Percentiles rank a stretch among this genome's conserved stretches.
These are phyloP conservation scores for Paraphaeosphaeria sporulosa DNA, from an alignment of 2,329 filamentous ascomycete species.

Conservation along the genomic window DNA sequence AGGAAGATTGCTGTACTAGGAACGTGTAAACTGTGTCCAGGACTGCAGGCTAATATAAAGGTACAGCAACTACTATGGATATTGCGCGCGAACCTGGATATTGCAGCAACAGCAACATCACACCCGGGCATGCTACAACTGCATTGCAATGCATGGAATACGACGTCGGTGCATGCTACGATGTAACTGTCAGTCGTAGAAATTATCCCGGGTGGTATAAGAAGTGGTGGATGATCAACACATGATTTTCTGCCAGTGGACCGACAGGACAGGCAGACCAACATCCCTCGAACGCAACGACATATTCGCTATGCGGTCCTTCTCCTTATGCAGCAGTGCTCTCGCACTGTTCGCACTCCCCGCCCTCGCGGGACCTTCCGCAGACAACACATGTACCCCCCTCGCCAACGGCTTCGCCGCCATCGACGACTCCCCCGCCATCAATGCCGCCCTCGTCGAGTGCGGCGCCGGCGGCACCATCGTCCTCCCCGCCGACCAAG, in stretches of 20 bases:
- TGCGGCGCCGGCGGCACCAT: conserved; percentile 57
- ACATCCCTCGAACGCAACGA: not conserved
- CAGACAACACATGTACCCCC: conserved; percentile 40
- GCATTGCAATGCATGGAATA: conserved; percentile 10
- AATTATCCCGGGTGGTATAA: not conserved
- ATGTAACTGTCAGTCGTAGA: not conserved
- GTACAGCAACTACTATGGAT: conserved; percentile 10
- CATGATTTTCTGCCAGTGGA: too few species aligned
- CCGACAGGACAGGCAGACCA: too few species aligned
- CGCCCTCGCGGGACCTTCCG: not conserved
- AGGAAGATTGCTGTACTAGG: too few species aligned
- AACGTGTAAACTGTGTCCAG: not conserved
- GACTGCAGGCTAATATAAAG: not conserved
- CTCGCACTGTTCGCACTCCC: not conserved
- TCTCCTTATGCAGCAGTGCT: not conserved
- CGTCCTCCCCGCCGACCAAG: conserved; percentile 51
- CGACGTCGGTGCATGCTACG: not conserved
- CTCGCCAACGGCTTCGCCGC: conserved; percentile 38
- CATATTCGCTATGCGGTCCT: not conserved
- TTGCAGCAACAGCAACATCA: conserved; percentile 5
- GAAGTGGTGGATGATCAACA: not conserved
- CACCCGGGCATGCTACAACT: conserved; percentile 7
- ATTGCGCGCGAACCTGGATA: not conserved
- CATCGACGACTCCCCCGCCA: conserved; percentile 55
- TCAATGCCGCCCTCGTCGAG: conserved; percentile 49